Evolutionary conservation across 768 basidiomycete genomes (phyloP), one percentile per base, ranked within the genome.

Genomic region (Boletus tylopilopsis): DNA sequence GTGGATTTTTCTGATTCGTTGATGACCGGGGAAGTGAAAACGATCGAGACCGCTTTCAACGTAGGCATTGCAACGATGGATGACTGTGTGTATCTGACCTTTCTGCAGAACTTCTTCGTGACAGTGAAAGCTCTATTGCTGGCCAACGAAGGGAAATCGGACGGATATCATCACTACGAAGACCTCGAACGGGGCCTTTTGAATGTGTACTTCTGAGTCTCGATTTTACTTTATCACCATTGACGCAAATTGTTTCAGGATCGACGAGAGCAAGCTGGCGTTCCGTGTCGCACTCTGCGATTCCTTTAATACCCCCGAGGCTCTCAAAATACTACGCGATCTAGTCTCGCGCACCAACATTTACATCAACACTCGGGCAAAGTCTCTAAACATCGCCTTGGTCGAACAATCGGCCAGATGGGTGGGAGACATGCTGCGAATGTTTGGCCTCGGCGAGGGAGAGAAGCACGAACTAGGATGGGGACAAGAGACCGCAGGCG

Each of bases 291-390:
- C 94, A 0, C 82, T 99, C 40, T 94, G 89, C 69, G 95, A 99
- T 68, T 97, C 94, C 0, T 96, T 98, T 77, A 94, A 98, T 66
- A 98, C 96, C 0, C 92, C 94, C 3, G 76, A 73, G 16, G 94
- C 93, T 0, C 68, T 98, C 21, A 77, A 80, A 58, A 72, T 82
- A 48, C 70, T 98, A 16, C 78, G 87, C 12, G 87, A 94, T 51
- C 74, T 98, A 32, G 82, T 97, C 39, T 88, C 89, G 4, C 77
- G 80, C 39, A 83, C 89, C 7, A 97, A 97, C 67, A 75, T 92
- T 27, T 99, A 98, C 71, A 82, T 98, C 59, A 88, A 82, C 47
- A 61, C 78, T 27, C 80, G 79, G 33, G 77, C 78, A 30, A 80
- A 76, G 57, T 69, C 73, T 24, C 64, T 81, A 32, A 86, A 90